These are phyloP conservation scores for Podaxis sp. DNA, from an alignment of 768 basidiomycete genomes.

Conservation along the genomic window DNA sequence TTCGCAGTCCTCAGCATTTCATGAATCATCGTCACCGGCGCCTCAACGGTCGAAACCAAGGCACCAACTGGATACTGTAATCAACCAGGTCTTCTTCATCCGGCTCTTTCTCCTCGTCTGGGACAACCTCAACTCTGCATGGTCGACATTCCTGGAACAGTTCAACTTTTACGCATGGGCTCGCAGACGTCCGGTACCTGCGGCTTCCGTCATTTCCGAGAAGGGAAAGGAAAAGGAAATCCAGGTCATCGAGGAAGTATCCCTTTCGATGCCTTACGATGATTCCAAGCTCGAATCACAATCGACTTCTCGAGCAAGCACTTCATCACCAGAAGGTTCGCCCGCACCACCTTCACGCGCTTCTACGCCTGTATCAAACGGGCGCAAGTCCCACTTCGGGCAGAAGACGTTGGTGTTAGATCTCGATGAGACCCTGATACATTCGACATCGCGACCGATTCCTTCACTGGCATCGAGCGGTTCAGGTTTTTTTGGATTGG, in stretches of 20 bases:
- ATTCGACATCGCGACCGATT: constrained; percentile 88
- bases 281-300: constrained; percentile 5
- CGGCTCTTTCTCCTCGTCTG: constrained; percentile 69
- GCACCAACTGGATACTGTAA: constrained; percentile 39
- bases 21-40: constrained; percentile 23
- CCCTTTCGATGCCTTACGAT: neutral
- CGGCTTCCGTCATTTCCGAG: constrained; percentile 3
- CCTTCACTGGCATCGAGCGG: constrained; percentile 44
- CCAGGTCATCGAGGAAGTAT: constrained; percentile 10
- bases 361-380: constrained; percentile 47
- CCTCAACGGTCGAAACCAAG: constrained; percentile 32
- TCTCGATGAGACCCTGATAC: constrained; percentile 97
- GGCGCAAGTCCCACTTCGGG: constrained; percentile 71
- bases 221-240: constrained; percentile 23
- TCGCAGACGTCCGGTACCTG: constrained; percentile 14
- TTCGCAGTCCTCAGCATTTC: constrained; percentile 25
- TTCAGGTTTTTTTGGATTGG: constrained; percentile 62
- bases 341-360: constrained; percentile 34
- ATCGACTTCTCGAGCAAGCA: constrained; percentile 6
- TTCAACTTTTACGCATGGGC: constrained; percentile 18
- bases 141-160: constrained; percentile 43
- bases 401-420: constrained; percentile 95
- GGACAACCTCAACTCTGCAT: constrained; percentile 64
- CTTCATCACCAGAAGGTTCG: constrained; percentile 9
- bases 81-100: constrained; percentile 67